Percentiles rank a stretch among this genome's conserved stretches.
Evolutionary conservation across 805 yeast genomes (phyloP).

Genomic region (Candida ipomoeae): DNA sequence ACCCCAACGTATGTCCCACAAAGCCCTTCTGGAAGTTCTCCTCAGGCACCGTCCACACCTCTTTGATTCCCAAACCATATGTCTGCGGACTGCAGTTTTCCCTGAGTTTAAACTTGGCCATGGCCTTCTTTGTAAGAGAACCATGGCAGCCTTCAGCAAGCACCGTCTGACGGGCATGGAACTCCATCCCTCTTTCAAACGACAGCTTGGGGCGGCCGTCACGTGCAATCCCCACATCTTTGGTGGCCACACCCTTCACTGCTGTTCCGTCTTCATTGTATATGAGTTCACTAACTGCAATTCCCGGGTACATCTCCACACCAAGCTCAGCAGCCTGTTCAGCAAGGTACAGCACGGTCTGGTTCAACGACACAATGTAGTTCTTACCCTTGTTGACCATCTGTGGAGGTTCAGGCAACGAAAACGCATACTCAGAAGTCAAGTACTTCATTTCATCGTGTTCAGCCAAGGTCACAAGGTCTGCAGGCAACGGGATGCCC

Average conservation of each 20-base stretch:
- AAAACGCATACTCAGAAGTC: constrained; percentile 54
- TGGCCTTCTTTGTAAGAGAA: constrained; percentile 74
- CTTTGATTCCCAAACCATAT: constrained; percentile 93
- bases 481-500: constrained; percentile 75
- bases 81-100: constrained; percentile 70
- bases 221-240: constrained; percentile 81
- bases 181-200: constrained; percentile 97
- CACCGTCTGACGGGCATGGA: constrained; percentile 83
- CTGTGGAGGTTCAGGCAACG: constrained; percentile 92
- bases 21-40: constrained; percentile 76
- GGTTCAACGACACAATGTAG: constrained; percentile 78
- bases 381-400: constrained; percentile 77
- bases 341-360: constrained; percentile 74
- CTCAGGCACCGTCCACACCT: constrained; percentile 92
- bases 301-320: constrained; percentile 89
- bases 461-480: constrained; percentile 69
- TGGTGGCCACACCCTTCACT: constrained; percentile 88
- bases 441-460: constrained; percentile 71
- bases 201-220: constrained; percentile 71
- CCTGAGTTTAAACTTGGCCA: constrained; percentile 65
- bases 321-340: constrained; percentile 92
- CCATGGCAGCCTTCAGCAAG: constrained; percentile 99
- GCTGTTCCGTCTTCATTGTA: constrained; percentile 48
- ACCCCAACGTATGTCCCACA: constrained; percentile 86
- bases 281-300: constrained; percentile 76